phyloP scores from a whole-genome alignment of 208 protist genomes.

The Trichomonas gallinae region DNA sequence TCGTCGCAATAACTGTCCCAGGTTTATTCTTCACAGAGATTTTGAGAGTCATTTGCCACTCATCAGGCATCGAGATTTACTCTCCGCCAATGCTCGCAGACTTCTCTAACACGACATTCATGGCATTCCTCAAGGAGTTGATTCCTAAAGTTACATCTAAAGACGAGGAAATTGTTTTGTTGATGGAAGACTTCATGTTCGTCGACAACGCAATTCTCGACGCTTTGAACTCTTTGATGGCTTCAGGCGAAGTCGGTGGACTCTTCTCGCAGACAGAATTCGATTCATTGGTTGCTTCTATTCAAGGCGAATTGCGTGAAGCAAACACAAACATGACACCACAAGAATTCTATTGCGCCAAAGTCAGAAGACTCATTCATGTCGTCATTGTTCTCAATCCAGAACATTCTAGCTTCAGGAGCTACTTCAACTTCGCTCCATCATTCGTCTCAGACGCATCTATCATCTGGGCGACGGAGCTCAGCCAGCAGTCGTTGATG shows the following conservation, averaged over 20 bases:
- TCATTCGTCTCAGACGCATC: not conserved
- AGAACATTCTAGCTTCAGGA: constrained; percentile 49
- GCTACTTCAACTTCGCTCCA: not conserved
- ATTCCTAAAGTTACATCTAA: not conserved
- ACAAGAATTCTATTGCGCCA: constrained; percentile 55
- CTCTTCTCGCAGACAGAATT: constrained; percentile 82
- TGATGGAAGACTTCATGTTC: constrained; percentile 20
- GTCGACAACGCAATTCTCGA: constrained; percentile 64
- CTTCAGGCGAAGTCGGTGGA: constrained; percentile 79
- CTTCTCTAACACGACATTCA: not conserved
- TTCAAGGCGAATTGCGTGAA: constrained; percentile 64
- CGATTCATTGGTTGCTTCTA: constrained; percentile 67
- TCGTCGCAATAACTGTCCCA: not conserved
- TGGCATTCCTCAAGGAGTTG: not conserved
- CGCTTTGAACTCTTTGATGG: constrained; percentile 77
- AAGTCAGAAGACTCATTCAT: constrained; percentile 71
- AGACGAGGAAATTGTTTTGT: constrained; percentile 8
- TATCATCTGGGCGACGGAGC: not conserved
- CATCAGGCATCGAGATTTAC: not conserved
- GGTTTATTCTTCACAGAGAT: constrained; percentile 10
- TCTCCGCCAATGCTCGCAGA: not conserved
- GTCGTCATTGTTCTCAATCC: constrained; percentile 77
- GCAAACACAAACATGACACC: constrained; percentile 56
- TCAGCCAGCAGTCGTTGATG: not conserved
- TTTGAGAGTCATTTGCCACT: not conserved